Percentiles rank a stretch among this genome's conserved stretches.
Evolutionary conservation across 176 grass and related monocot species (phyloP).

Genomic region (Cenchrus purpureus): DNA sequence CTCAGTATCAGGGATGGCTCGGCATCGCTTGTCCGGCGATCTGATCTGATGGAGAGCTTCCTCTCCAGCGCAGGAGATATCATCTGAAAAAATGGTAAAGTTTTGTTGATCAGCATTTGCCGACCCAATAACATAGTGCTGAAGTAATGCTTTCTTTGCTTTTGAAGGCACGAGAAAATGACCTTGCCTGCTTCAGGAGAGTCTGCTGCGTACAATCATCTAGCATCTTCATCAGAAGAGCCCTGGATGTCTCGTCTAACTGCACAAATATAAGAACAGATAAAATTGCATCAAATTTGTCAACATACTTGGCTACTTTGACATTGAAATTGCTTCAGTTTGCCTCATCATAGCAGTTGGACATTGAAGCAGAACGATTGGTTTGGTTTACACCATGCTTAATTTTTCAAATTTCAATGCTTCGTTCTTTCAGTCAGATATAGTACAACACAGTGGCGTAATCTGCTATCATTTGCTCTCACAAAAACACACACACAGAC

Average conservation of each 20-base stretch:
- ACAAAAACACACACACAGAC: too few relatives aligned
- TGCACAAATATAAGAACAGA: slow-evolving; percentile 31
- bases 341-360: background rate
- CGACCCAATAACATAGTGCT: background rate
- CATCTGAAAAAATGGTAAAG: slow-evolving; percentile 28
- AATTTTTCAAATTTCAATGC: background rate
- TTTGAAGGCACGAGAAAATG: background rate
- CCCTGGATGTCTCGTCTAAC: slow-evolving; percentile 60
- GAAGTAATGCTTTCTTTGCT: too few relatives aligned
- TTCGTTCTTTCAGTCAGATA: background rate
- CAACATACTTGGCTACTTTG: background rate
- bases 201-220: slow-evolving; percentile 56
- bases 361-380: background rate
- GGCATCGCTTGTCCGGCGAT: background rate
- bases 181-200: slow-evolving; percentile 59
- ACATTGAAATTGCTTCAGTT: background rate
- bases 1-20: background rate
- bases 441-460: too few relatives aligned
- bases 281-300: background rate
- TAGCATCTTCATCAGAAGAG: slow-evolving; percentile 62
- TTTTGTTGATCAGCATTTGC: background rate
- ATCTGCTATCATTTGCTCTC: background rate
- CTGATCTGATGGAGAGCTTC: slow-evolving; percentile 19
- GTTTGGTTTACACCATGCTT: background rate
- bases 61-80: slow-evolving; percentile 34